A percentile compares a stretch with the other conserved stretches of the same genome.
These are phyloP conservation scores for Aspergillus ochraceoroseus DNA, from an alignment of 2,329 filamentous ascomycete species.

Conservation along the genomic window DNA sequence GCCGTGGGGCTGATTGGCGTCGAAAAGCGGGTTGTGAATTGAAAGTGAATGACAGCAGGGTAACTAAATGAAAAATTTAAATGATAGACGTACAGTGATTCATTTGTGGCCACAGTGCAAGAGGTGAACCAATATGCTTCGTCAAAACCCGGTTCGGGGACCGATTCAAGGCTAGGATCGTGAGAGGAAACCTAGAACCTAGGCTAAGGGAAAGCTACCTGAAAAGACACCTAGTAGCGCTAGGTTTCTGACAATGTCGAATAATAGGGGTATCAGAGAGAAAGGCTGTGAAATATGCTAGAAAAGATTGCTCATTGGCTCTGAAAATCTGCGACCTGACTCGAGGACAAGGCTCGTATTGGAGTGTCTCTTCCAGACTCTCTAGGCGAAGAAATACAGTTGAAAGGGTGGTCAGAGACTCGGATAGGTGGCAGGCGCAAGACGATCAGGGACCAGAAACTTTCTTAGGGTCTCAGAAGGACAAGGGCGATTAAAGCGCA, in stretches of 20 bases:
- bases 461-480: constrained; percentile 2
- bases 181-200: constrained; percentile 23
- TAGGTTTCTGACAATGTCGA: constrained; percentile 14
- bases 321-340: constrained; percentile 13
- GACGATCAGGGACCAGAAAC: constrained; percentile 6
- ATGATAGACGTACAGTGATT: constrained; percentile 24
- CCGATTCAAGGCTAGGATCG: constrained; percentile 20
- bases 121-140: neutral
- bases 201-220: constrained; percentile 21
- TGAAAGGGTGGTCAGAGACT: constrained; percentile 2
- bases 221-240: constrained; percentile 20
- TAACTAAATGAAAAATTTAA: constrained; percentile 1
- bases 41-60: constrained; percentile 1
- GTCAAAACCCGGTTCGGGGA: constrained; percentile 6
- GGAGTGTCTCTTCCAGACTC: neutral
- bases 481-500: neutral
- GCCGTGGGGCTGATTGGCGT: constrained; percentile 10
- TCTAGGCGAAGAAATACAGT: constrained; percentile 7
- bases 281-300: constrained; percentile 13
- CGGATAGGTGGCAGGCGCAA: neutral
- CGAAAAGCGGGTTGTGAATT: neutral
- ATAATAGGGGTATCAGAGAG: constrained; percentile 19
- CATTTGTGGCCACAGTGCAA: constrained; percentile 17
- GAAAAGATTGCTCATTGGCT: constrained; percentile 11
- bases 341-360: constrained; percentile 7